phyloP scores from a whole-genome alignment of 2,329 filamentous ascomycete species.

The Fusarium sp. region DNA sequence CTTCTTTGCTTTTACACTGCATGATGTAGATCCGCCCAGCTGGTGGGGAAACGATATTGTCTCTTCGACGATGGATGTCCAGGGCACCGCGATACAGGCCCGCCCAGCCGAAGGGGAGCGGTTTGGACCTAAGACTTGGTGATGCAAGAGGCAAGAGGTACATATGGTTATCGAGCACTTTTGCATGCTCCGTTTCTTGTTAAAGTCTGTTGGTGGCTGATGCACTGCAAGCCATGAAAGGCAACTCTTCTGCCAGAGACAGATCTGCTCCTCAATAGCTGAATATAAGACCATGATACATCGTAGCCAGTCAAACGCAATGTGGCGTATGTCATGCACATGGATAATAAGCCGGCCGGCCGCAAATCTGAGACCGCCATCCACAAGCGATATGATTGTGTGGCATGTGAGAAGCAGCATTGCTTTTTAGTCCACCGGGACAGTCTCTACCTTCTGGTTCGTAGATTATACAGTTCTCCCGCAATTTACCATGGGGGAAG shows the following conservation, averaged over 20 bases:
- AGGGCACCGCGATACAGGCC: constrained; percentile 70
- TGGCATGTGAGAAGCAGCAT: background rate
- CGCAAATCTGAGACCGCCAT: constrained; percentile 6
- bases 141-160: constrained; percentile 11
- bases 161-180: background rate
- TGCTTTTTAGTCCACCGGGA: constrained; percentile 6
- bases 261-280: constrained; percentile 1
- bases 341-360: constrained; percentile 22
- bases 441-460: background rate
- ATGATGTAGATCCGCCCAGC: constrained; percentile 69
- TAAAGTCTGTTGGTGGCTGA: constrained; percentile 21
- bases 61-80: constrained; percentile 70
- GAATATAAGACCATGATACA: background rate
- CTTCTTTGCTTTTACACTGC: constrained; percentile 77
- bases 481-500: constrained; percentile 15
- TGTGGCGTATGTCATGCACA: constrained; percentile 14
- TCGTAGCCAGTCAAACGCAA: constrained; percentile 1
- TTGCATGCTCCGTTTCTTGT: constrained; percentile 7
- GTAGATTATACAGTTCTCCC: constrained; percentile 1
- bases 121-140: constrained; percentile 73
- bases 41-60: constrained; percentile 79
- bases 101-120: constrained; percentile 65
- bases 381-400: background rate
- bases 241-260: constrained; percentile 12
- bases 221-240: background rate